Base-by-base conservation (phyloP, 2,329 filamentous ascomycete genomes). In the Chrysoporthe puriensis region DNA sequence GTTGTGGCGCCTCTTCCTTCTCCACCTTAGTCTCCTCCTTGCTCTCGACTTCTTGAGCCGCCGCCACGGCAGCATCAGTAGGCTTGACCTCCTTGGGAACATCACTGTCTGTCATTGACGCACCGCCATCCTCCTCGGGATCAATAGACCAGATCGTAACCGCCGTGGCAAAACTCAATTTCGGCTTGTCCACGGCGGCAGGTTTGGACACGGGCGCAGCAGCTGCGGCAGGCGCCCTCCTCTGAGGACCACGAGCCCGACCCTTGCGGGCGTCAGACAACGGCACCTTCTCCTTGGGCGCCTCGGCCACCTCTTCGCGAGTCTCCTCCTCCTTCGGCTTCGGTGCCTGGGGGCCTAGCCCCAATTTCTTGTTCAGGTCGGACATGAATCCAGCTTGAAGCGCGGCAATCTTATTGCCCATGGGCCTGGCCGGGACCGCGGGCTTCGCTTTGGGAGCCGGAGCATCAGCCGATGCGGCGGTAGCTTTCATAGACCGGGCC, bases 371-470 rank as follows among this genome's bases (percentile, higher is more conserved):
- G 79, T 98, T 97, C 54, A 99, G 82, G 75, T 98, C 95, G 57
- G 90, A 94, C 85, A 99, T 89, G 78, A 99, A 98, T 3, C 92
- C 93, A 48, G 92, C 92, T 79, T 97, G 94, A 43, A 99, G 82
- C 34, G 93, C 91, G 18, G 94, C 93, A 76, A 99, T 96, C 82
- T 98, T 98, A 73, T 89, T 88, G 11, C 92, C 92, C 56, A 86
- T 85, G 2, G 94, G 92, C 58, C 93, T 88, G 16, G 90, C 86
- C 13, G 96, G 94, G 2, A 98, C 86, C 0, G 89, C 86, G 4
- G 96, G 94, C 77, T 97, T 98, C n/a, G 87, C 79, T 76, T 94
- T 96, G 14, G 84, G 77, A 18, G 81, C 77, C 1, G 80, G 76
- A 59, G 83, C 79, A 3, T 80, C 76, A 32, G 82, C 80, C 68